Evolutionary conservation across 257 asterid genomes (phyloP).

Genomic region (Rhazya stricta): DNA sequence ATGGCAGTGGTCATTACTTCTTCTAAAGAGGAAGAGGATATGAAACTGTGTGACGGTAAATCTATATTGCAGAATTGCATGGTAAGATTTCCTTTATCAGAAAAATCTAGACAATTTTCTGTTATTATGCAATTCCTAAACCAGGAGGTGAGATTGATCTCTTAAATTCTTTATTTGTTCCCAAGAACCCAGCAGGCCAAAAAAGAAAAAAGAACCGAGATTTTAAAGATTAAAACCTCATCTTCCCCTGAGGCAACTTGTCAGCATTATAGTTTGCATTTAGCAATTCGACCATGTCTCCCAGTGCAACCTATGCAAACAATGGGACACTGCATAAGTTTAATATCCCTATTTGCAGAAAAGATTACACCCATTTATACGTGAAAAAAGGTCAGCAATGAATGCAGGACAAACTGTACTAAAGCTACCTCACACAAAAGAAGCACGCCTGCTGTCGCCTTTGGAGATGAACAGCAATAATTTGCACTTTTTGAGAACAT

Average conservation of each 20-base stretch:
- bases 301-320: conserved; percentile 73
- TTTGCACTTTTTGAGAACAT: conserved; percentile 98
- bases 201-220: neutral
- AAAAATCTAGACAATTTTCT: neutral
- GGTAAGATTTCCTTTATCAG: neutral
- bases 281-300: conserved; percentile 84
- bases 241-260: conserved; percentile 78
- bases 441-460: conserved; percentile 58
- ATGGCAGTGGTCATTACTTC: neutral
- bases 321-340: neutral
- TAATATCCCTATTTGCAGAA: no score
- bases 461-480: conserved; percentile 52
- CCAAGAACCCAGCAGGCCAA: neutral
- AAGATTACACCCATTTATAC: neutral
- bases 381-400: neutral
- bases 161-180: neutral
- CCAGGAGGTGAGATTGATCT: neutral
- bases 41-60: neutral
- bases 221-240: conserved; percentile 43
- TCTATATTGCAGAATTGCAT: neutral
- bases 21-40: neutral
- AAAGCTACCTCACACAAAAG: conserved; percentile 73
- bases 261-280: conserved; percentile 57
- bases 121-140: neutral
- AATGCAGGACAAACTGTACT: neutral